A percentile compares a stretch with the other conserved stretches of the same genome.
Evolutionary conservation across 352 stramenopile genomes (phyloP).

Genomic region (Globisporangium middletonii): DNA sequence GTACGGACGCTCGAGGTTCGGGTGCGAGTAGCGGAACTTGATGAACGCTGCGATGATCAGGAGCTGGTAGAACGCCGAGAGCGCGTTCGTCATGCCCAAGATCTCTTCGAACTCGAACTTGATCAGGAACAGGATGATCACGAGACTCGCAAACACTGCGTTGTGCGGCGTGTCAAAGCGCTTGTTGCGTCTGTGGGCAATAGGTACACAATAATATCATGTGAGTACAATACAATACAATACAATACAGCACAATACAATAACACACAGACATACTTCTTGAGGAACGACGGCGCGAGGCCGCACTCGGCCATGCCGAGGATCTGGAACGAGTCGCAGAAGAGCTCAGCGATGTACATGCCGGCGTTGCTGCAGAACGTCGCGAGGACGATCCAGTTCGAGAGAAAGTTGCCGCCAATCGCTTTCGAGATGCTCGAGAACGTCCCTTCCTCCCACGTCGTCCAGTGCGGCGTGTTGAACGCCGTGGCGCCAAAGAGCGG

Average conservation of each 20-base stretch:
- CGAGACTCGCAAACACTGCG: conserved; percentile 29
- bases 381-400: conserved; percentile 84
- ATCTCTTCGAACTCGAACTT: conserved; percentile 70
- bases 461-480: conserved; percentile 51
- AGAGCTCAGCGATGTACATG: conserved; percentile 92
- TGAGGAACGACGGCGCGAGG: conserved; percentile 78
- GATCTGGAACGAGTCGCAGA: conserved; percentile 89
- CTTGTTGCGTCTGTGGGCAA: conserved; percentile 29
- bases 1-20: conserved; percentile 30
- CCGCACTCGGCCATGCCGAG: conserved; percentile 77
- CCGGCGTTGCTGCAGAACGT: conserved; percentile 87
- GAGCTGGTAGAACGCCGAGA: conserved; percentile 82
- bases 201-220: neutral
- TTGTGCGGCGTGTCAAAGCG: conserved; percentile 51
- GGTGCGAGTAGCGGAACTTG: conserved; percentile 67
- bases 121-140: conserved; percentile 50
- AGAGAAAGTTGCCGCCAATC: conserved; percentile 80
- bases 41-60: conserved; percentile 89
- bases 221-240: conserved; percentile 1
- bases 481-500: conserved; percentile 81
- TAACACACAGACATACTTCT: conserved; percentile 50
- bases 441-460: conserved; percentile 88
- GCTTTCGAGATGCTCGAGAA: conserved; percentile 84
- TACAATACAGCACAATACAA: conserved; percentile 6
- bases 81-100: conserved; percentile 86